Conservation (phyloP, 371 early-diverging fungal species). For the Mortierella sp. region DNA sequence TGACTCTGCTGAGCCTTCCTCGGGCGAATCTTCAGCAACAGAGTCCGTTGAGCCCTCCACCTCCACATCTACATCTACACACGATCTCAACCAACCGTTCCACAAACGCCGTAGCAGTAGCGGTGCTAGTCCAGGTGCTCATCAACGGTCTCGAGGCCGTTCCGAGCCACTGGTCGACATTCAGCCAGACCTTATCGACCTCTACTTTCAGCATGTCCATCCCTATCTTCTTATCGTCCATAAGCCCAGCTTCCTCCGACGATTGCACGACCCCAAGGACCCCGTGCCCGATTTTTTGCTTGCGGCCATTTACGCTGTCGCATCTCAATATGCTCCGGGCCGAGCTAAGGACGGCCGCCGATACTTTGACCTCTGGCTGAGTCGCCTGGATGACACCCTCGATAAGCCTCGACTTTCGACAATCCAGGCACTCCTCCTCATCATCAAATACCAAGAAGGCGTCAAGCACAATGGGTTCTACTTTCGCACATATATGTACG, state of each 20-base stretch:
- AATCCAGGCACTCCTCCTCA: conserved; percentile 54
- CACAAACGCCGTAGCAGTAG: conserved; percentile 23
- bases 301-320: conserved; percentile 67
- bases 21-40: conserved; percentile 41
- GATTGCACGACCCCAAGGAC: conserved; percentile 61
- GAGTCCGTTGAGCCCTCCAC: conserved; percentile 7
- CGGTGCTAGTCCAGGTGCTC: conserved; percentile 18
- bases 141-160: conserved; percentile 39
- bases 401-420: conserved; percentile 59
- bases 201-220: conserved; percentile 72
- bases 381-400: conserved; percentile 57
- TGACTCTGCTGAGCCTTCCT: conserved; percentile 46
- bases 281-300: conserved; percentile 63
- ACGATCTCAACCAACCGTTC: conserved; percentile 13
- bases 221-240: conserved; percentile 69
- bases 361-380: conserved; percentile 50
- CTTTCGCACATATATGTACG: conserved; percentile 60
- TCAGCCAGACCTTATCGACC: conserved; percentile 49
- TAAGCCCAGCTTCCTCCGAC: conserved; percentile 67
- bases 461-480: conserved; percentile 59
- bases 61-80: conserved; percentile 7
- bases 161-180: conserved; percentile 52
- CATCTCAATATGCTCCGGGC: conserved; percentile 62
- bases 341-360: conserved; percentile 47
- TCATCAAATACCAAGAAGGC: conserved; percentile 57